Conservation (phyloP, 345 rosid genomes). For the Linum trigynum region DNA sequence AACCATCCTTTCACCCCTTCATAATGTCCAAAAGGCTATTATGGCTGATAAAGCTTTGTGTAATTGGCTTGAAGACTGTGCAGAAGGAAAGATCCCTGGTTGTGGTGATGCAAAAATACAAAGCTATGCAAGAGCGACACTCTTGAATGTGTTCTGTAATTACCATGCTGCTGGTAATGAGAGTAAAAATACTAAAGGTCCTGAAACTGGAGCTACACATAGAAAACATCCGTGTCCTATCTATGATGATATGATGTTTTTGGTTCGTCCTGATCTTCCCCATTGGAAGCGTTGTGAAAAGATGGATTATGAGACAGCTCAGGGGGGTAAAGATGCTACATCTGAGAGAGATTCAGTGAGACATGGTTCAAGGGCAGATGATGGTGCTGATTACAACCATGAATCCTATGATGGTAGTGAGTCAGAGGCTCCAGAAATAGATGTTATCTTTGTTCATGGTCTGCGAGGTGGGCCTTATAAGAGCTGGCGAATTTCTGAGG, state of each 20-base stretch:
- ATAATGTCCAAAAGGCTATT: slow-evolving; percentile 60
- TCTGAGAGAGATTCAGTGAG: slow-evolving; percentile 27
- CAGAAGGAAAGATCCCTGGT: slow-evolving; percentile 57
- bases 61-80: slow-evolving; percentile 95
- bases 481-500: slow-evolving; percentile 89
- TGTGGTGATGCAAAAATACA: slow-evolving; percentile 72
- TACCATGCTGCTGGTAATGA: slow-evolving; percentile 29
- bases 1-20: slow-evolving; percentile 74
- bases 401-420: slow-evolving; percentile 24
- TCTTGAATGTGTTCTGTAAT: slow-evolving; percentile 61
- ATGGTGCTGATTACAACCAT: slow-evolving; percentile 25
- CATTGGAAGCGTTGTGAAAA: slow-evolving; percentile 69
- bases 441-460: slow-evolving; percentile 91
- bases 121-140: slow-evolving; percentile 85
- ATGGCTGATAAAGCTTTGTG: slow-evolving; percentile 61
- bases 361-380: slow-evolving; percentile 20
- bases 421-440: slow-evolving; percentile 47
- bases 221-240: slow-evolving; percentile 43
- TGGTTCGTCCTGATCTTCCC: slow-evolving; percentile 73
- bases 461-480: slow-evolving; percentile 91
- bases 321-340: slow-evolving; percentile 18
- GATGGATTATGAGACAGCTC: slow-evolving; percentile 20
- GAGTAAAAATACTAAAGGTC: slow-evolving; percentile 19
- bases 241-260: slow-evolving; percentile 62
- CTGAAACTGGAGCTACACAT: slow-evolving; percentile 28